These are phyloP conservation scores for Colletotrichum coccodes DNA, from an alignment of 2,329 filamentous ascomycete species.

Conservation along the genomic window DNA sequence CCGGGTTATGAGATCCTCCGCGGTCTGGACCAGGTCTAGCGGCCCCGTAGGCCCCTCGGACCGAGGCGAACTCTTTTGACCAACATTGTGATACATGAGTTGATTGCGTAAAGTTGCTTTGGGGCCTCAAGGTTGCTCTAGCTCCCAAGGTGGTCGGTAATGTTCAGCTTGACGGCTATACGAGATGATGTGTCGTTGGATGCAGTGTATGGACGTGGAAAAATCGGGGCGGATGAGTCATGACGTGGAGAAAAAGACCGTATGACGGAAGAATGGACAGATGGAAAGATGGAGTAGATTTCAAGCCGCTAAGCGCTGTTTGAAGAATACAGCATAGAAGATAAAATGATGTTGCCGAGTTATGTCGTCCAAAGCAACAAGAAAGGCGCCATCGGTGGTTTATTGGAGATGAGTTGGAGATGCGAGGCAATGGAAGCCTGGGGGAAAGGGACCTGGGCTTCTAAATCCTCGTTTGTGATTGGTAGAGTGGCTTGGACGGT, in stretches of 20 bases:
- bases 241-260: background rate
- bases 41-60: background rate
- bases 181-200: background rate
- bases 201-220: background rate
- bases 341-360: background rate
- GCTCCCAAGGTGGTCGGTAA: background rate
- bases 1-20: conserved; percentile 6
- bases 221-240: conserved; percentile 1
- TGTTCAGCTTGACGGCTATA: background rate
- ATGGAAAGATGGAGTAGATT: background rate
- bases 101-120: background rate
- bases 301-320: background rate
- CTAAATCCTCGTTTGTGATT: background rate
- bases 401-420: background rate
- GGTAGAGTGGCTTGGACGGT: fast-evolving
- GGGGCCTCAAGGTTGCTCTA: background rate
- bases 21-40: background rate
- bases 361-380: too few relatives aligned
- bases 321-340: background rate
- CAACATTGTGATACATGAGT: background rate
- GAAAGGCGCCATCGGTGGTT: background rate
- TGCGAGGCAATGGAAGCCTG: background rate
- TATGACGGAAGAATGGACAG: background rate
- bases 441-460: background rate
- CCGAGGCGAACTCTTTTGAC: background rate